These are phyloP conservation scores for Lachancea sp. DNA, from an alignment of 805 yeast species.

Conservation along the genomic window DNA sequence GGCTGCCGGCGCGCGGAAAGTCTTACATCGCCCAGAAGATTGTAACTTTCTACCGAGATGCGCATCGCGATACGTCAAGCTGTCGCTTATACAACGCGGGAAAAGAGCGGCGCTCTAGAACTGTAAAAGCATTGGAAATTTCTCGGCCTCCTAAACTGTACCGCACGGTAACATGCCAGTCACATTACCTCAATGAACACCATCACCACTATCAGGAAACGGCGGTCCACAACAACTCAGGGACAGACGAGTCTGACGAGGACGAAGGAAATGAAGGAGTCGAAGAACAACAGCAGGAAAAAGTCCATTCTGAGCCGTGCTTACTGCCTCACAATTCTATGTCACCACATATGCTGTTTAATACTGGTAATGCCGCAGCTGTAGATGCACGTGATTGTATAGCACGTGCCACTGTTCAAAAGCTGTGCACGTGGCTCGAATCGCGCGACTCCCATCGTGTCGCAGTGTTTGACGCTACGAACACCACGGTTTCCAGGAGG, in stretches of 20 bases:
- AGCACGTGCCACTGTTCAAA: constrained; percentile 42
- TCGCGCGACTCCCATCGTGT: constrained; percentile 35
- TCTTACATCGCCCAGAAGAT: constrained; percentile 64
- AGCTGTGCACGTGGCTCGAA: constrained; percentile 31
- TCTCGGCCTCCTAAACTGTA: neutral
- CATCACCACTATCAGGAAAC: constrained; percentile 1
- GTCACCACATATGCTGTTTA: constrained; percentile 31
- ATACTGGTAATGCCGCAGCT: constrained; percentile 32
- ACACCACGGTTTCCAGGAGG: constrained; percentile 41
- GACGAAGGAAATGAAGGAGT: neutral
- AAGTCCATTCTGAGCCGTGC: neutral
- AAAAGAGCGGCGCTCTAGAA: constrained; percentile 45
- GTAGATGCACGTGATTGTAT: constrained; percentile 39
- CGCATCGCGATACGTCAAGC: constrained; percentile 14
- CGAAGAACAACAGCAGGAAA: neutral
- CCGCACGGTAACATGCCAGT: constrained; percentile 8
- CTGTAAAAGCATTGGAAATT: neutral
- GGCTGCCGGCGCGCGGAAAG: constrained; percentile 69
- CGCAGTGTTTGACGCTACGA: constrained; percentile 49
- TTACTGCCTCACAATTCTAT: neutral
- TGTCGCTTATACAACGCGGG: constrained; percentile 66
- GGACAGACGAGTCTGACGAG: neutral
- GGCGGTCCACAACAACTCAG: neutral
- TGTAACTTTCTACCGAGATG: constrained; percentile 15
- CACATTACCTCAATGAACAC: neutral